phyloP scores from a whole-genome alignment of 2,329 filamentous ascomycete genomes.

The Fusarium oligoseptatum region DNA sequence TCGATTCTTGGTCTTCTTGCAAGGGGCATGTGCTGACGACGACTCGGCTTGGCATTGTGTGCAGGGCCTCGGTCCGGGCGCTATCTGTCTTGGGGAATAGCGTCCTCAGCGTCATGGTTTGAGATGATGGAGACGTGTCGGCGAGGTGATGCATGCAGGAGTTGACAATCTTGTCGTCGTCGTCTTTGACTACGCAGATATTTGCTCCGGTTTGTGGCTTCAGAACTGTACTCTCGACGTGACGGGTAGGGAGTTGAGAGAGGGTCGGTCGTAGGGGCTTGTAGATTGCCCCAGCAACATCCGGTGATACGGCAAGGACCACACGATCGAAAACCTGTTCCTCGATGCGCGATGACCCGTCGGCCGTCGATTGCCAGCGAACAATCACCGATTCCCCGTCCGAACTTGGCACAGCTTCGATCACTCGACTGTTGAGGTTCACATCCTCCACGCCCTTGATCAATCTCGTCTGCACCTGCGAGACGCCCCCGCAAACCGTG shows the following conservation, averaged over 20 bases:
- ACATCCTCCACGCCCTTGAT: conserved; percentile 54
- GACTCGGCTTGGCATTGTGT: conserved; percentile 63
- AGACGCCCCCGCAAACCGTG: conserved; percentile 63
- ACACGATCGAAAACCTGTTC: conserved; percentile 63
- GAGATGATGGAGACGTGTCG: conserved; percentile 41
- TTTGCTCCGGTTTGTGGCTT: conserved; percentile 7
- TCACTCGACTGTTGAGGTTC: conserved; percentile 56
- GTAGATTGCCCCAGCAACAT: conserved; percentile 64
- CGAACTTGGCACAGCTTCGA: conserved; percentile 47
- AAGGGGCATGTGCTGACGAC: conserved; percentile 67
- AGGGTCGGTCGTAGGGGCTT: conserved; percentile 55
- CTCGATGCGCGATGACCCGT: conserved; percentile 16
- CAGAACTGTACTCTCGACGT: conserved; percentile 63
- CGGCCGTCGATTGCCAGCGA: conserved; percentile 49
- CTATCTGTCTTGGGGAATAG: conserved; percentile 46
- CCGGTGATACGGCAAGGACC: conserved; percentile 67
- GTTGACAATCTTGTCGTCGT: conserved; percentile 1
- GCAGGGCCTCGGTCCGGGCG: conserved; percentile 63
- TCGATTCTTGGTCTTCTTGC: conserved; percentile 50
- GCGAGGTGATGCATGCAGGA: conserved; percentile 48
- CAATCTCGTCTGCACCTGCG: conserved; percentile 62
- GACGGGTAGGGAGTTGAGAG: conserved; percentile 60
- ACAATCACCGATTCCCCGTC: conserved; percentile 46
- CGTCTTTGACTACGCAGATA: conserved; percentile 15
- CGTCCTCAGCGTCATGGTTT: conserved; percentile 54